A percentile compares a stretch with the other conserved stretches of the same genome.
Conservation (phyloP, 495 filamentous ascomycete genomes). For the Daldinia bambusicola region DNA sequence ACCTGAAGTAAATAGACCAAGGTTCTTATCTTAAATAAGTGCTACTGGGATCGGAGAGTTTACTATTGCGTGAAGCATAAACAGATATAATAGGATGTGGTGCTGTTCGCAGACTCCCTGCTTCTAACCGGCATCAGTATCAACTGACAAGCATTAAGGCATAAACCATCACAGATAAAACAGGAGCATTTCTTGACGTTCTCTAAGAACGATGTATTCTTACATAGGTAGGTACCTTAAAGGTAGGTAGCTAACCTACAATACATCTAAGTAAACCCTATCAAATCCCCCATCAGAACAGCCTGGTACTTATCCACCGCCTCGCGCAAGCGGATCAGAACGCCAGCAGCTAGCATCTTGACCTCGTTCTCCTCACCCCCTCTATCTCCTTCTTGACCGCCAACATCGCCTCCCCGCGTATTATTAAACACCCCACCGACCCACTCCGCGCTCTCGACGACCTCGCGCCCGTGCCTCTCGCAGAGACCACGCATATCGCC, state of each 20-base stretch:
- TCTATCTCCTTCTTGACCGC: conserved; percentile 52
- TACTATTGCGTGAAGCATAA: too few species aligned
- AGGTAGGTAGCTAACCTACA: not conserved
- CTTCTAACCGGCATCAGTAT: not conserved
- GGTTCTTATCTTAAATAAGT: not conserved
- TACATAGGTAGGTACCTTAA: not conserved
- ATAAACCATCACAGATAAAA: not conserved
- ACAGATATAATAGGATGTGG: not conserved
- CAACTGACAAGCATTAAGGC: too few species aligned
- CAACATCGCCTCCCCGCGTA: conserved; percentile 54
- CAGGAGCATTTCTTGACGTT: not conserved
- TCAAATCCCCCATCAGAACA: conserved; percentile 68
- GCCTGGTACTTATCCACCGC: conserved; percentile 83
- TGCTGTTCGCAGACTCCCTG: not conserved
- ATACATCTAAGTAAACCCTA: conserved; percentile 53
- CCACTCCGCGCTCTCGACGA: conserved; percentile 67
- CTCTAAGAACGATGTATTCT: not conserved
- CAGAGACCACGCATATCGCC: conserved; percentile 80
- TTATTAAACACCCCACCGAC: conserved; percentile 54
- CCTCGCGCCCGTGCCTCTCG: conserved; percentile 63
- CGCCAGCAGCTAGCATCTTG: conserved; percentile 80
- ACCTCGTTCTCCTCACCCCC: conserved; percentile 70
- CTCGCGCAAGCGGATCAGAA: conserved; percentile 81
- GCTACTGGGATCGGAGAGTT: not conserved
- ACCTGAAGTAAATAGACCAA: not conserved